These are phyloP conservation scores for Colletotrichum sp. DNA, from an alignment of 2,329 filamentous ascomycete genomes.

Conservation along the genomic window DNA sequence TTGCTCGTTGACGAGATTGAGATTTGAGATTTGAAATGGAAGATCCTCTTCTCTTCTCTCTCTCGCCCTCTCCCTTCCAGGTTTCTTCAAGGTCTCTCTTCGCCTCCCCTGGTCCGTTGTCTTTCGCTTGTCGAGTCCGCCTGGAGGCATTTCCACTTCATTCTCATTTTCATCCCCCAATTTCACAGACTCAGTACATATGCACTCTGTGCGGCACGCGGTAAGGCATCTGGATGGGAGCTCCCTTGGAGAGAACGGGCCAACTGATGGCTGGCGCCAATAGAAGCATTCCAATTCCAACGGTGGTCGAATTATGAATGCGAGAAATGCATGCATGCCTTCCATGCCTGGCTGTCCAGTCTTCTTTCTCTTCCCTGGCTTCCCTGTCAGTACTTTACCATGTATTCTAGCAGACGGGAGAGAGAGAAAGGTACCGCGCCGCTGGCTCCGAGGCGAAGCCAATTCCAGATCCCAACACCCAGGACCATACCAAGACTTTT, in stretches of 20 bases:
- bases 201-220: not conserved
- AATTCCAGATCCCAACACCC: not conserved
- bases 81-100: not conserved
- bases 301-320: not conserved
- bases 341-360: not conserved
- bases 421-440: not conserved
- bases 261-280: not conserved
- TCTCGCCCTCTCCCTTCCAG: not conserved
- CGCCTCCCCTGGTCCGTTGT: not conserved
- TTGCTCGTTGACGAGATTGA: not conserved
- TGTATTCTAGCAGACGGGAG: not conserved
- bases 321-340: not conserved
- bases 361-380: not conserved
- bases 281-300: not conserved
- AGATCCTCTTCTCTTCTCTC: not conserved
- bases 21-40: not conserved
- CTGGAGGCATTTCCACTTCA: not conserved
- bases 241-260: not conserved
- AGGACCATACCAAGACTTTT: slow-evolving; percentile 10
- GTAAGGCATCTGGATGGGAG: not conserved
- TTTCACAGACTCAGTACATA: not conserved
- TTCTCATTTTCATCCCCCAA: not conserved
- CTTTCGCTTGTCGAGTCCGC: not conserved
- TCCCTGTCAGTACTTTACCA: not conserved
- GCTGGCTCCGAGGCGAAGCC: not conserved